Conservation (phyloP, 177 flowering plant genomes). For the Vitis hybrid region DNA sequence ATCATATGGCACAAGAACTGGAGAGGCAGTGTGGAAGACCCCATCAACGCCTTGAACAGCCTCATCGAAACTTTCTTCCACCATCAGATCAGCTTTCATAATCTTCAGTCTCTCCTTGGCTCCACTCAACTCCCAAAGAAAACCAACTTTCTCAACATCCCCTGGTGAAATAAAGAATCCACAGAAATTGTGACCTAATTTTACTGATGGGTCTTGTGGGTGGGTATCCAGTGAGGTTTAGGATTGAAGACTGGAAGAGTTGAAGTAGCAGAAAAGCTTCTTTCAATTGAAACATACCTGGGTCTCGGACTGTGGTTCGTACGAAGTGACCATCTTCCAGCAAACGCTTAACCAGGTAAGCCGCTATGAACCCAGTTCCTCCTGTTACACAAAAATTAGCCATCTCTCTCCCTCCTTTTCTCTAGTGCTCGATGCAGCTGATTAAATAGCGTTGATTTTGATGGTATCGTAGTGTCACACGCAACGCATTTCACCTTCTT, state of each 20-base stretch:
- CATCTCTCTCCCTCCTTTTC: slow-evolving; percentile 27
- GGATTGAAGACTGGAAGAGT: no score
- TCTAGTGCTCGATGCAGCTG: background rate
- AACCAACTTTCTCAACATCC: slow-evolving; percentile 63
- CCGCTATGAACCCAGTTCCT: slow-evolving; percentile 65
- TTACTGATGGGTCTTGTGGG: no score
- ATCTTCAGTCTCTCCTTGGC: slow-evolving; percentile 80
- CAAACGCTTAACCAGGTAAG: slow-evolving; percentile 51
- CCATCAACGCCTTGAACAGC: slow-evolving; percentile 80
- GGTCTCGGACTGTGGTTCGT: slow-evolving; percentile 56
- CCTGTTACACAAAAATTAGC: slow-evolving; percentile 63
- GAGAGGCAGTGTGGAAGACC: slow-evolving; percentile 90
- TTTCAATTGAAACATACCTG: slow-evolving; percentile 29
- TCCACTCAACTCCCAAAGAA: slow-evolving; percentile 67
- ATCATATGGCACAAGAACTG: slow-evolving; percentile 67
- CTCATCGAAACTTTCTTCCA: slow-evolving; percentile 77
- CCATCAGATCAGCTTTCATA: slow-evolving; percentile 68
- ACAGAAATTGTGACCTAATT: background rate
- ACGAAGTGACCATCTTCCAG: slow-evolving; percentile 50
- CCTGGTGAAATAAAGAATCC: slow-evolving; percentile 24
- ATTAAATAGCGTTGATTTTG: background rate
- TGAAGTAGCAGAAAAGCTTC: no score
- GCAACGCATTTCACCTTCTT: no score
- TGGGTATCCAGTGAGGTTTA: no score
- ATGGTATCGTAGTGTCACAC: no score